Conservation (phyloP, 768 basidiomycete species). For the Butyriboletus loyo region DNA sequence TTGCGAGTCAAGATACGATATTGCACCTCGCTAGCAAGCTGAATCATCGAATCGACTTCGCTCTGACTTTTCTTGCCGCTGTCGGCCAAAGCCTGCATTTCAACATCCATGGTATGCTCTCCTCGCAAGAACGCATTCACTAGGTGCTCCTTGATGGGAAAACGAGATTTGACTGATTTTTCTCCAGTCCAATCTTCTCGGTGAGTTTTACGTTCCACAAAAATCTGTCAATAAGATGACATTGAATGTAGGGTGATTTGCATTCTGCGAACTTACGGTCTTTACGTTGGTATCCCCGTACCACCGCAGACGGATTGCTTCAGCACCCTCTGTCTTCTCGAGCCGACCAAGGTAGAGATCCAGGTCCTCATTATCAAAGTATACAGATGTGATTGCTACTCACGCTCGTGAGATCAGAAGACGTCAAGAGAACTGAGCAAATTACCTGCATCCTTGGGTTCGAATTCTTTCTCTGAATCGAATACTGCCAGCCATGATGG, state of each 20-base stretch:
- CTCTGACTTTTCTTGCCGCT: constrained; percentile 91
- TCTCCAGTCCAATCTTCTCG: constrained; percentile 99
- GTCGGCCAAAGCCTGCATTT: constrained; percentile 81
- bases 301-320: constrained; percentile 95
- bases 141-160: constrained; percentile 90
- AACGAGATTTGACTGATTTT: constrained; percentile 96
- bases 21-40: constrained; percentile 96
- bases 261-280: constrained; percentile 50
- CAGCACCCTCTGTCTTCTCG: constrained; percentile 98
- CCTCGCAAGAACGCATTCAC: constrained; percentile 90
- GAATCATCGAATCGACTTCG: constrained; percentile 92
- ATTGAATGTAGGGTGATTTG: not conserved
- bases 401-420: constrained; percentile 7
- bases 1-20: constrained; percentile 82
- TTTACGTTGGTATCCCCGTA: constrained; percentile 86
- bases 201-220: constrained; percentile 88
- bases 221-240: constrained; percentile 49
- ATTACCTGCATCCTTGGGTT: constrained; percentile 74
- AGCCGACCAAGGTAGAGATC: constrained; percentile 95
- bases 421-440: not conserved
- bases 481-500: constrained; percentile 58
- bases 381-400: constrained; percentile 91
- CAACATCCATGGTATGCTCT: constrained; percentile 89
- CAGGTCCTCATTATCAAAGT: constrained; percentile 94
- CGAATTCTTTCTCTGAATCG: constrained; percentile 90